These are phyloP conservation scores for Fomitopsis schrenkii DNA, from an alignment of 1,284 basidiomycete genomes.

Conservation along the genomic window DNA sequence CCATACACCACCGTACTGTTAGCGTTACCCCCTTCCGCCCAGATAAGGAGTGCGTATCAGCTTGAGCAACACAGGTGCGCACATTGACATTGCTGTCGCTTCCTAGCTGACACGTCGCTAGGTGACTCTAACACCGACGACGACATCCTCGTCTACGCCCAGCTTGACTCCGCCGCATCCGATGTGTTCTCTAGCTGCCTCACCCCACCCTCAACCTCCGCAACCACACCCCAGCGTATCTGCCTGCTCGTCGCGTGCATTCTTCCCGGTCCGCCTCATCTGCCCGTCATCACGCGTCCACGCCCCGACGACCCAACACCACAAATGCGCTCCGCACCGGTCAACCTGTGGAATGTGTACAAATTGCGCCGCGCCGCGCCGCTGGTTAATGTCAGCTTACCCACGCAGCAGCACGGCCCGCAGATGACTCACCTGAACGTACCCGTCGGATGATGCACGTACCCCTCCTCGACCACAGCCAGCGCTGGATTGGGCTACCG, in stretches of 20 bases:
- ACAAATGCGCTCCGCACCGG: constrained; percentile 64
- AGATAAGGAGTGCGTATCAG: constrained; percentile 58
- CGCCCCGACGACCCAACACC: constrained; percentile 74
- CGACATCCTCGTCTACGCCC: constrained; percentile 66
- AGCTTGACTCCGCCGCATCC: constrained; percentile 27
- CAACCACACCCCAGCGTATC: constrained; percentile 27
- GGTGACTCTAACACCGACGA: constrained; percentile 63
- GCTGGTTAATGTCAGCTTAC: no score
- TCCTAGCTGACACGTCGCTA: constrained; percentile 19
- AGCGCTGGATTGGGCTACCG: no score
- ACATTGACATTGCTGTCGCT: no score
- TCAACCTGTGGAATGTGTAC: constrained; percentile 49
- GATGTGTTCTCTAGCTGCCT: neutral
- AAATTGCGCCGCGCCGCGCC: no score
- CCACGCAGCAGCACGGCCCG: no score
- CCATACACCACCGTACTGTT: no score
- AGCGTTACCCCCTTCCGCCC: constrained; percentile 64
- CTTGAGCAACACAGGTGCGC: constrained; percentile 61
- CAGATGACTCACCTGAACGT: no score
- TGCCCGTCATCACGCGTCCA: constrained; percentile 39
- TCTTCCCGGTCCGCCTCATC: constrained; percentile 35
- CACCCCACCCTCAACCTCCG: constrained; percentile 19
- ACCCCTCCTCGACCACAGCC: no score
- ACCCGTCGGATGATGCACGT: no score
- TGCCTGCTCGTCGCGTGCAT: constrained; percentile 58